phyloP scores from a whole-genome alignment of 108 stramenopile species.

The Nitzschia sp. region DNA sequence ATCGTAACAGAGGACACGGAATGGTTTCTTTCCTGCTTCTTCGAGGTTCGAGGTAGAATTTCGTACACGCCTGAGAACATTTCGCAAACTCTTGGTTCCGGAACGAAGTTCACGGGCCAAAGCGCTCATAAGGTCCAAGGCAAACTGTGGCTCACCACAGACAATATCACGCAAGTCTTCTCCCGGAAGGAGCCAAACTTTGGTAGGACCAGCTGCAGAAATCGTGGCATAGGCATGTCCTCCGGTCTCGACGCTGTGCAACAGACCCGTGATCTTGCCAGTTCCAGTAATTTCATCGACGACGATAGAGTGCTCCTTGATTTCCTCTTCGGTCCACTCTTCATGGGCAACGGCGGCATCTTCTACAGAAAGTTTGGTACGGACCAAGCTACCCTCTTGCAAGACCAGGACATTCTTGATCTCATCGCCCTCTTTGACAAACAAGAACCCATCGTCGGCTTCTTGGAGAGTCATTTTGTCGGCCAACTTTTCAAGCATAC shows the following conservation, averaged over 20 bases:
- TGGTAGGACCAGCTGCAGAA: constrained; percentile 35
- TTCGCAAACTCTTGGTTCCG: constrained; percentile 2
- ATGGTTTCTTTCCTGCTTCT: constrained; percentile 2
- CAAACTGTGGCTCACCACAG: constrained; percentile 31
- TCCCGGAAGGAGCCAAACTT: constrained; percentile 43
- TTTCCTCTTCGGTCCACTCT: neutral
- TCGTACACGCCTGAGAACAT: neutral
- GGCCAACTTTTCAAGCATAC: constrained; percentile 21
- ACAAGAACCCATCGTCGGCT: constrained; percentile 49
- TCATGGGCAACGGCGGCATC: neutral
- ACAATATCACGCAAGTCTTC: constrained; percentile 36
- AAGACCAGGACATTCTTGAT: constrained; percentile 44
- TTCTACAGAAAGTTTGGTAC: constrained; percentile 36
- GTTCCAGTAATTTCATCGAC: constrained; percentile 39
- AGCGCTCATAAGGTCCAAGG: constrained; percentile 32
- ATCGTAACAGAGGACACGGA: constrained; percentile 66
- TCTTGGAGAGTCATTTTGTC: constrained; percentile 39
- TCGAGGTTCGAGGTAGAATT: neutral
- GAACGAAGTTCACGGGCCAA: constrained; percentile 26
- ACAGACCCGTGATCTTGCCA: constrained; percentile 49
- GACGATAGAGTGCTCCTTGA: constrained; percentile 23
- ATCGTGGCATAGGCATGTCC: constrained; percentile 48
- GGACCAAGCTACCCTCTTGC: constrained; percentile 45
- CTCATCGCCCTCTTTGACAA: constrained; percentile 53
- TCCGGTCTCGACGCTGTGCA: constrained; percentile 35